Evolutionary conservation across 2,329 filamentous ascomycete species (phyloP).

Genomic region (Cercospora sojina): DNA sequence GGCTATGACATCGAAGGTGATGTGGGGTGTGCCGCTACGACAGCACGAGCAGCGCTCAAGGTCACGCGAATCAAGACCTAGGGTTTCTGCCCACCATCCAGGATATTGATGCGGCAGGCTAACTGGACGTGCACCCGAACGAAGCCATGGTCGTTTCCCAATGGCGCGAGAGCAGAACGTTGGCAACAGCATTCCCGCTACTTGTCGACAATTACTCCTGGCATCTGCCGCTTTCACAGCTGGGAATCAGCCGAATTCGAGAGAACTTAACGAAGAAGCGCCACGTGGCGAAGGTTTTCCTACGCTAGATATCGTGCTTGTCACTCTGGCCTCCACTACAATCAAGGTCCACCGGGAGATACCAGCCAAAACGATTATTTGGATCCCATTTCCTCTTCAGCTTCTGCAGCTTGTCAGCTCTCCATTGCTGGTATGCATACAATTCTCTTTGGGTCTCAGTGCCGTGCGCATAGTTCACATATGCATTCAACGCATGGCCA

Average conservation of each 20-base stretch:
- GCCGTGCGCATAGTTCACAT: conserved; percentile 53
- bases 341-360: conserved; percentile 5
- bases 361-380: conserved; percentile 17
- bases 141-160: not conserved
- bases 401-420: conserved; percentile 46
- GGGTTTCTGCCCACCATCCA: not conserved
- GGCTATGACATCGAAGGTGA: not conserved
- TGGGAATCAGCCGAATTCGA: not conserved
- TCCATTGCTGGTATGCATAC: conserved; percentile 55
- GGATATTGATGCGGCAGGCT: not conserved
- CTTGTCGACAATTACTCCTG: not conserved
- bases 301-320: not conserved
- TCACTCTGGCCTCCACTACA: not conserved
- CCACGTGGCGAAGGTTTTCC: not conserved
- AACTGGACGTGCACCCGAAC: not conserved
- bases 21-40: not conserved
- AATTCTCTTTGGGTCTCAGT: conserved; percentile 41
- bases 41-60: not conserved
- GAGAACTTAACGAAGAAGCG: not conserved
- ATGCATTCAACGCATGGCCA: conserved; percentile 5
- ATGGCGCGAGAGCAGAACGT: not conserved
- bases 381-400: conserved; percentile 55
- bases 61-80: not conserved
- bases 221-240: not conserved
- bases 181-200: not conserved